Evolutionary conservation across 805 yeast species (phyloP).

Genomic region (Sungouiella blattae): DNA sequence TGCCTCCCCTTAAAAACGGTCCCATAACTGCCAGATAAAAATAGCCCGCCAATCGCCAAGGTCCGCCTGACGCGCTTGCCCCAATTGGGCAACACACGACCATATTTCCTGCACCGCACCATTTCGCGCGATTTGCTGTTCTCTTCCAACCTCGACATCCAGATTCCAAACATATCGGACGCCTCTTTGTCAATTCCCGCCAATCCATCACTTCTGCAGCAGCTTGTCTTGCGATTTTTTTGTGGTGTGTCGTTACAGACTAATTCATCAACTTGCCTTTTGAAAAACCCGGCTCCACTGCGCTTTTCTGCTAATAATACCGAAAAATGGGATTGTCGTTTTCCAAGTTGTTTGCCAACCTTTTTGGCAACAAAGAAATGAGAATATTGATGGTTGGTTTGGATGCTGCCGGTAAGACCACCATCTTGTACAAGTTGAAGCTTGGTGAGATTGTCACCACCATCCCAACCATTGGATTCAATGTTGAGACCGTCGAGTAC

Average conservation of each 20-base stretch:
- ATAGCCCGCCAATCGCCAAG: too few species aligned
- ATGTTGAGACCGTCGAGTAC: constrained; percentile 96
- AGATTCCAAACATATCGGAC: too few species aligned
- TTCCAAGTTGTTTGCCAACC: constrained; percentile 91
- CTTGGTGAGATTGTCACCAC: constrained; percentile 95
- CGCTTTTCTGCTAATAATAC: too few species aligned
- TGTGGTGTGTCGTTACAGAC: too few species aligned
- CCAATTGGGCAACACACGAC: neutral
- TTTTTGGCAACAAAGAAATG: constrained; percentile 97
- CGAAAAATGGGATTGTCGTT: constrained; percentile 84
- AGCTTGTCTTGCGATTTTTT: too few species aligned
- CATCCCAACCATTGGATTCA: constrained; percentile 95
- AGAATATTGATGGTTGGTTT: constrained; percentile 97
- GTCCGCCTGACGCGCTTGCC: neutral
- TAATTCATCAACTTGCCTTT: too few species aligned
- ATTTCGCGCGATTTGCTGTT: constrained; percentile 23
- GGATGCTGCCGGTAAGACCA: constrained; percentile 98
- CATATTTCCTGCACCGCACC: constrained; percentile 1
- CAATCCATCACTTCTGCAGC: neutral
- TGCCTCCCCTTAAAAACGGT: too few species aligned
- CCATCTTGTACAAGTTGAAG: constrained; percentile 90
- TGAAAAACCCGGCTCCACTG: too few species aligned
- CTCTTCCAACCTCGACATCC: constrained; percentile 17
- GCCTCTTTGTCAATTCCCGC: neutral
- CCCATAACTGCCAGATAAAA: too few species aligned